Base-by-base conservation (phyloP, 2,329 filamentous ascomycete species). In the Pseudogymnoascus sp. region DNA sequence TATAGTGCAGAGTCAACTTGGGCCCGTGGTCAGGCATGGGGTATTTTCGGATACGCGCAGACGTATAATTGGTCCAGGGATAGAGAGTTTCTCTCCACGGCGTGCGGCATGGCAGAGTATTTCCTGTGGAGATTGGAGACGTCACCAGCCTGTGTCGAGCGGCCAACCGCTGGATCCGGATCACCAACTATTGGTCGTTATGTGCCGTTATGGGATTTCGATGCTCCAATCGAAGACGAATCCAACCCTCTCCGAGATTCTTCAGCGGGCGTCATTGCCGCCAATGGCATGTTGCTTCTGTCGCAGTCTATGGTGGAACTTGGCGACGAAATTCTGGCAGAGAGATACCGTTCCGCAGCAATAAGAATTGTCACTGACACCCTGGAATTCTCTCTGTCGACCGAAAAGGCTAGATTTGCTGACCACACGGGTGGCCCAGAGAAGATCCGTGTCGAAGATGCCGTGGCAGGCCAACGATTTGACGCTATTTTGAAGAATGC, bases 21-120 rank as follows among this genome's bases (percentile, higher is more conserved):
- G 80, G 71, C 76, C 8, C 45, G 45, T 11, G 45, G 45, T 11
- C 45, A 52, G n/a, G 45, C 45, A 16, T 52, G 45, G 52, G 45
- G 62, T 8, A 64, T 67, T 62, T 28, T 66, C 7, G 65, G 65
- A 11, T 66, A 65, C 61, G 73, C 78, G 0, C 79, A 81, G 64
- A 78, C 77, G 0, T 81, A 80, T 62, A 71, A 68, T 23, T 82
- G 79, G 78, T 82, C 80, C 0, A 77, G 76, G 14, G 74, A 79
- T 3, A 23, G 63, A 0, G 67, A 61, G 0, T 81, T 80, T 58
- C 69, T 81, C 0, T 65, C 75, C 0, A 78, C 79, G 0, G 76
- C 81, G 0, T 74, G 76, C 3, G 75, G 75, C 0, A 71, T 78
- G 14, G 77, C 79, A 1, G 73, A 80, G 58, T 81, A 81, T 62